Evolutionary conservation across 2,329 filamentous ascomycete genomes (phyloP), one percentile per base, ranked within the genome.

Genomic region (Sclerotiophoma versabilis): DNA sequence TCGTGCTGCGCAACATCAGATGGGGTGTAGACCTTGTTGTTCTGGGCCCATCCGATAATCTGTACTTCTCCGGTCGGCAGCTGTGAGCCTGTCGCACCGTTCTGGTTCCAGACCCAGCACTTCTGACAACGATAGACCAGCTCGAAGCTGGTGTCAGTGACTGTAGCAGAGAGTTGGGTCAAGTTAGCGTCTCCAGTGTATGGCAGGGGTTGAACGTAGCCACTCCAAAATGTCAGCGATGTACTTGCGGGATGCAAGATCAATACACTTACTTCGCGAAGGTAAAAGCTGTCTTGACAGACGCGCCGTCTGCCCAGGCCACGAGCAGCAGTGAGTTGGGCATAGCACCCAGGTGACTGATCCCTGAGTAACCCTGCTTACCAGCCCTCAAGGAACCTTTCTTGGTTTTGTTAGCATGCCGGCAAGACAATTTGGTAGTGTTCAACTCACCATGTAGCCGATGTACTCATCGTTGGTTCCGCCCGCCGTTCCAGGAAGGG

Each of bases 111-210:
- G 11, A 63, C 59, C 75, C 75, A 79, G 61, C 77, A 80, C 65
- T 71, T 64, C 60, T 86, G 72, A 72, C 87, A 90, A 39, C 84
- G 81, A 75, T 88, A 90, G n/a, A 88, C 80, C 41, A 89, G 68
- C 38, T 82, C 82, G 70, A 84, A 90, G 59, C 83, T 76, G 22
- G 82, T 84, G 14, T 79, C 77, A 62, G 82, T 87, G 51, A 88
- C 77, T 22, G 76, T 80, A 12, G 82, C 81, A 12, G 81, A 83
- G 57, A 89, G 83, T 59, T 86, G 81, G 0, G 83, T 87, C 20
- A 90, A 69, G 27, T 79, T 84, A 8, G 87, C 86, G 58, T 84
- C 78, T 49, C 88, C 88, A 0, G 79, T 78, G 71, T 90, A 89
- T 29, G 82, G 64, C 0, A 79, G 78, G 0, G 87, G 87, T 55